phyloP scores from a whole-genome alignment of 2,329 filamentous ascomycete species.

The Bretziella fagacearum region DNA sequence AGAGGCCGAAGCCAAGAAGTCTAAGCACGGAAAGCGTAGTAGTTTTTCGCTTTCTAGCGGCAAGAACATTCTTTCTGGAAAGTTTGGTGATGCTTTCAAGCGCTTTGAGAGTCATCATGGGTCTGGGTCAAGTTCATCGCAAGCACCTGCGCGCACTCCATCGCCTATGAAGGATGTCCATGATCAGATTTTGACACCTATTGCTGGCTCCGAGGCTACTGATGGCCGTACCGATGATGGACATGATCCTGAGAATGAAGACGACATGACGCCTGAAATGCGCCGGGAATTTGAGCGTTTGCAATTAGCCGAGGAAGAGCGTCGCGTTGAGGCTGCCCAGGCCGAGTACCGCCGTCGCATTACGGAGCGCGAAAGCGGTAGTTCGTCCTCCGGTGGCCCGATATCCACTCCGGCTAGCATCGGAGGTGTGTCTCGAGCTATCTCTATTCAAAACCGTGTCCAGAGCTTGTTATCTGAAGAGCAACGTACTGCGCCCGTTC shows the following conservation, averaged over 20 bases:
- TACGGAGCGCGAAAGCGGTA: conserved; percentile 34
- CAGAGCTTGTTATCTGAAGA: conserved; percentile 72
- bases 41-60: conserved; percentile 58
- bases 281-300: conserved; percentile 75
- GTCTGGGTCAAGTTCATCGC: conserved; percentile 16
- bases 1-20: conserved; percentile 38
- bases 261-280: conserved; percentile 68
- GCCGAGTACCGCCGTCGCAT: conserved; percentile 72
- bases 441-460: conserved; percentile 83
- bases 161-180: conserved; percentile 34
- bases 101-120: conserved; percentile 52
- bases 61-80: conserved; percentile 70
- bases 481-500: conserved; percentile 38
- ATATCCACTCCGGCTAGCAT: conserved; percentile 38
- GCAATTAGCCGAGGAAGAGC: conserved; percentile 71
- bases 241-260: conserved; percentile 39
- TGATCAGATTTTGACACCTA: conserved; percentile 45
- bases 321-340: conserved; percentile 71
- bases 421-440: conserved; percentile 46
- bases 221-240: conserved; percentile 43
- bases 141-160: conserved; percentile 25
- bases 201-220: conserved; percentile 59
- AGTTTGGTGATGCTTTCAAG: conserved; percentile 87
- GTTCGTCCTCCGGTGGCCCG: conserved; percentile 27
- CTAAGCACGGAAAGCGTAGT: conserved; percentile 51